phyloP scores from a whole-genome alignment of 768 basidiomycete genomes.

The Russula virescens region DNA sequence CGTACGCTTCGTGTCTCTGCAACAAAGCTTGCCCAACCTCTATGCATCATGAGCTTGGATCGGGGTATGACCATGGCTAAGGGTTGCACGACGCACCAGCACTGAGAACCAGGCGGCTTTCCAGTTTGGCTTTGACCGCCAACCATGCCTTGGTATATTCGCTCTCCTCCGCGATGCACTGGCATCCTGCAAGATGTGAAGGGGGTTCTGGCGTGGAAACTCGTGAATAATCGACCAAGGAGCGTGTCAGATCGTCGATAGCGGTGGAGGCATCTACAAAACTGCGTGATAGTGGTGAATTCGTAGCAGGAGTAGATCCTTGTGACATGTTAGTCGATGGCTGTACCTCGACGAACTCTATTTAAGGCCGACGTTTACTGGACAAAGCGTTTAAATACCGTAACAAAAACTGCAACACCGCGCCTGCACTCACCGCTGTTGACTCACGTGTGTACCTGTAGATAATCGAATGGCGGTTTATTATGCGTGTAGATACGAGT shows the following conservation, averaged over 20 bases:
- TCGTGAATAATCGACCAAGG: conserved; percentile 66
- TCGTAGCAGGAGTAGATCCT: conserved; percentile 21
- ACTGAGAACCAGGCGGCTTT: conserved; percentile 73
- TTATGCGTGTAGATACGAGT: conserved; percentile 16
- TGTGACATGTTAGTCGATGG: conserved; percentile 5
- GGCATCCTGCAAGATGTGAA: conserved; percentile 44
- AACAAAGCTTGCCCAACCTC: conserved; percentile 89
- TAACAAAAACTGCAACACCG: too few species aligned
- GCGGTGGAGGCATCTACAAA: conserved; percentile 37
- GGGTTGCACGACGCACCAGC: conserved; percentile 55
- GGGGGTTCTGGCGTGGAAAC: conserved; percentile 68
- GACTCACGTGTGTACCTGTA: conserved; percentile 4
- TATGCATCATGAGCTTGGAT: conserved; percentile 29
- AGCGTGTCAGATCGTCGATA: conserved; percentile 74
- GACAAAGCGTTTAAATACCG: too few species aligned
- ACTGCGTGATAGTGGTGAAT: conserved; percentile 31
- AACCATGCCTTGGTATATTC: conserved; percentile 60
- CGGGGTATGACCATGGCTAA: background rate
- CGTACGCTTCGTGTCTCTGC: conserved; percentile 81
- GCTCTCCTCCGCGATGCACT: conserved; percentile 62
- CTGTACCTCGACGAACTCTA: too few species aligned
- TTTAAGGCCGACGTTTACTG: too few species aligned
- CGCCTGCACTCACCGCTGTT: too few species aligned
- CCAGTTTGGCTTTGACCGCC: conserved; percentile 60
- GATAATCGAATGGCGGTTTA: background rate